phyloP scores from a whole-genome alignment of 2,329 filamentous ascomycete genomes.

The Thelonectria olida region DNA sequence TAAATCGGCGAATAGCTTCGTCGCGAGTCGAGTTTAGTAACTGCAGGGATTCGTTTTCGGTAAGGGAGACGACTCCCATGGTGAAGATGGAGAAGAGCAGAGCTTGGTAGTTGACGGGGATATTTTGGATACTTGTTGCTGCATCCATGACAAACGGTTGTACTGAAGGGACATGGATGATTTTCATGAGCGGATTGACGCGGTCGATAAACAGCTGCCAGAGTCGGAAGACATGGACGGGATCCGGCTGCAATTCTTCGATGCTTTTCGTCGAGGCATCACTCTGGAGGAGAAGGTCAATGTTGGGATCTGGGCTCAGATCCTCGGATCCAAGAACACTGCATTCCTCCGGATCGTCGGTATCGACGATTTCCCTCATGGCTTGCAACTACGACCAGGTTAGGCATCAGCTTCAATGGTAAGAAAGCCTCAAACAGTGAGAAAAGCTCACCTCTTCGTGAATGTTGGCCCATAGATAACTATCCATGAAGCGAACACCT shows the following conservation, averaged over 20 bases:
- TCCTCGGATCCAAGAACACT: constrained; percentile 59
- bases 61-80: constrained; percentile 66
- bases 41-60: constrained; percentile 62
- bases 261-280: constrained; percentile 50
- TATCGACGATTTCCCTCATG: constrained; percentile 67
- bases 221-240: constrained; percentile 72
- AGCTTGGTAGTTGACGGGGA: constrained; percentile 68
- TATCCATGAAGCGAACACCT: constrained; percentile 66
- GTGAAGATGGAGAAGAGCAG: constrained; percentile 73
- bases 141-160: constrained; percentile 73
- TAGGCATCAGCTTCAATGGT: constrained; percentile 57
- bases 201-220: constrained; percentile 81
- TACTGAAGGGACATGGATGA: constrained; percentile 76
- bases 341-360: constrained; percentile 57
- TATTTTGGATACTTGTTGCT: constrained; percentile 60
- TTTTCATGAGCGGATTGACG: constrained; percentile 78
- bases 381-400: constrained; percentile 56
- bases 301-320: constrained; percentile 61
- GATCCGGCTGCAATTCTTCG: constrained; percentile 69
- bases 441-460: constrained; percentile 62
- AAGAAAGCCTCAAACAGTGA: not conserved
- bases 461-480: constrained; percentile 61
- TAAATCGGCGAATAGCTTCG: constrained; percentile 61
- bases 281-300: constrained; percentile 58
- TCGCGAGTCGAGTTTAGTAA: constrained; percentile 60